Evolutionary conservation across 139 green algal genomes (phyloP).

Genomic region (Chlorella sp.): DNA sequence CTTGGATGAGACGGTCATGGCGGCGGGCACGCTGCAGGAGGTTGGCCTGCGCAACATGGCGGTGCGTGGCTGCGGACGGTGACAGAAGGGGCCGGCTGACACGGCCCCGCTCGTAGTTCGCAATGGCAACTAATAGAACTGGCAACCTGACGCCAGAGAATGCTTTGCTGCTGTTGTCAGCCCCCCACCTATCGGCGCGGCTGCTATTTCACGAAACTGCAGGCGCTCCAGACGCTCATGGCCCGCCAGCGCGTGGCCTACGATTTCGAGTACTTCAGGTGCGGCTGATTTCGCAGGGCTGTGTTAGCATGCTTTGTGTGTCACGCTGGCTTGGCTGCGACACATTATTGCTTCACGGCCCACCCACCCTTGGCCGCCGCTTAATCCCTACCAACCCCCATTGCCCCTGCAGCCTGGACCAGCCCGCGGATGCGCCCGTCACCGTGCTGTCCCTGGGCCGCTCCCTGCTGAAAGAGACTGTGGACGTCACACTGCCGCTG

Average conservation of each 20-base stretch:
- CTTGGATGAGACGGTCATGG: constrained; percentile 79
- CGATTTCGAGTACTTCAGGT: constrained; percentile 77
- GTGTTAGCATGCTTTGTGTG: too few relatives aligned
- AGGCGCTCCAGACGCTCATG: constrained; percentile 65
- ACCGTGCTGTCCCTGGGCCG: constrained; percentile 62
- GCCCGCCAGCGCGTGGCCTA: constrained; percentile 64
- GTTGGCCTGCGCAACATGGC: constrained; percentile 64
- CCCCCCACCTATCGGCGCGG: too few relatives aligned
- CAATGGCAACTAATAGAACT: too few relatives aligned
- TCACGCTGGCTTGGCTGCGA: too few relatives aligned
- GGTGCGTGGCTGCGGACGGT: constrained; percentile 18
- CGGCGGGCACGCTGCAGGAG: constrained; percentile 60
- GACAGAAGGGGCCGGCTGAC: too few relatives aligned
- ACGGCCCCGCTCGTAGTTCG: too few relatives aligned
- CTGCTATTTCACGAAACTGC: not conserved
- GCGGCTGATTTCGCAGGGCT: too few relatives aligned
- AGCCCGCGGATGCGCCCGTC: constrained; percentile 62
- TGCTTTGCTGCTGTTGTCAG: too few relatives aligned
- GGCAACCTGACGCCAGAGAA: too few relatives aligned
- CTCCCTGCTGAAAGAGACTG: constrained; percentile 38
- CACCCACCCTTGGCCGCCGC: too few relatives aligned
- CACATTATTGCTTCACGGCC: too few relatives aligned
- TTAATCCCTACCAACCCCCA: too few relatives aligned
- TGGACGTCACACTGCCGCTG: not conserved
- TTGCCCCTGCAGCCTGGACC: constrained; percentile 46